Evolutionary conservation across 129 eudicot species (phyloP).

Genomic region (Scalesia atractyloides): DNA sequence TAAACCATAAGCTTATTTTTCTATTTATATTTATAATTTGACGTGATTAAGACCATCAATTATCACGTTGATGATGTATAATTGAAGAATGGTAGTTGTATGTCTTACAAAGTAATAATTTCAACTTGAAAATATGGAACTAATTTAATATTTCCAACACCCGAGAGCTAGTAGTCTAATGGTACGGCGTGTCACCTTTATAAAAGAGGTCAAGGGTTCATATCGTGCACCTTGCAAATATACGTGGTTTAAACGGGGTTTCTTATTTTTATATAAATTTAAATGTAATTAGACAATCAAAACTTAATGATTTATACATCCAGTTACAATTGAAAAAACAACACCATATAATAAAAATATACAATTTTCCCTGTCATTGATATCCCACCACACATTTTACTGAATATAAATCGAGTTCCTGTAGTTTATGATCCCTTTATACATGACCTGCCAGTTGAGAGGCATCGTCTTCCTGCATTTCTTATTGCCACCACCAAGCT

Average conservation of each 20-base stretch:
- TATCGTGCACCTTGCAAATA: too few species aligned
- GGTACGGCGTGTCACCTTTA: too few species aligned
- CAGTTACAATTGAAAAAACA: not conserved
- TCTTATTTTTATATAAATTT: not conserved
- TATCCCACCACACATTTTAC: constrained; percentile 25
- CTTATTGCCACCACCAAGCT: constrained; percentile 26
- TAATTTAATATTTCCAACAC: too few species aligned
- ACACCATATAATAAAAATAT: not conserved
- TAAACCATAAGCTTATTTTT: not conserved
- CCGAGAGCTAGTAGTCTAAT: too few species aligned
- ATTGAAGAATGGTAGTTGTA: not conserved
- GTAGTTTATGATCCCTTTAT: constrained; percentile 65
- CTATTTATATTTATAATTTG: not conserved
- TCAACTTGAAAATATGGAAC: too few species aligned
- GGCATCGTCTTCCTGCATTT: constrained; percentile 57
- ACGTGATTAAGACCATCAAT: not conserved
- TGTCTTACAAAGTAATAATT: not conserved
- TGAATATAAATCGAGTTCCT: constrained; percentile 41
- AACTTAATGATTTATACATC: constrained; percentile 9
- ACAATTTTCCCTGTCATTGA: constrained; percentile 36
- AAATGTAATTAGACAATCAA: not conserved
- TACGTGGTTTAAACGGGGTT: not conserved
- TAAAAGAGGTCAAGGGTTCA: too few species aligned
- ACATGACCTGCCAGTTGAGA: constrained; percentile 76
- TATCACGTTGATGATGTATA: not conserved